phyloP scores from a whole-genome alignment of 2,329 filamentous ascomycete genomes.

The Clonostachys sp. region DNA sequence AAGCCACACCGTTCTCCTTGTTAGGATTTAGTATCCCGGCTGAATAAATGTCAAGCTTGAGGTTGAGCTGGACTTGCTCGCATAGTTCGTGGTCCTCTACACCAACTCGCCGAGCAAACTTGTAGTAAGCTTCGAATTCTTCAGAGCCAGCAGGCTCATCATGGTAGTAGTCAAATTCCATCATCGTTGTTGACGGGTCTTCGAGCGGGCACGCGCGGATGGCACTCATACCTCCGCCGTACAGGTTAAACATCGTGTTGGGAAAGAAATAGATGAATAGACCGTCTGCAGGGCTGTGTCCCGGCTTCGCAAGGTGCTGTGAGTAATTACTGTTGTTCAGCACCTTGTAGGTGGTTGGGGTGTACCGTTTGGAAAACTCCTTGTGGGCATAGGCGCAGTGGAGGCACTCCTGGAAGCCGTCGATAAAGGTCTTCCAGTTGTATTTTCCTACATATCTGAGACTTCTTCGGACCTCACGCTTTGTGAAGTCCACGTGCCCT shows the following conservation, averaged over 20 bases:
- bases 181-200: conserved; percentile 41
- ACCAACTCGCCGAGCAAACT: neutral
- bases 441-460: conserved; percentile 52
- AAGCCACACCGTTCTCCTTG: neutral
- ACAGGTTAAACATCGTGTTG: conserved; percentile 49
- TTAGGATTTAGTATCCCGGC: neutral
- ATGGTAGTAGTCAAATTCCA: conserved; percentile 29
- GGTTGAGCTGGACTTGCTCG: neutral
- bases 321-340: conserved; percentile 50
- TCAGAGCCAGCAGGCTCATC: neutral
- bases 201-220: conserved; percentile 49
- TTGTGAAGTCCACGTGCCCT: conserved; percentile 45
- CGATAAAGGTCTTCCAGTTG: conserved; percentile 58
- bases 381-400: conserved; percentile 56
- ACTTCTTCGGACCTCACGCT: conserved; percentile 42
- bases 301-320: conserved; percentile 46
- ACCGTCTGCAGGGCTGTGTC: conserved; percentile 45
- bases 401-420: conserved; percentile 54
- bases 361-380: conserved; percentile 48
- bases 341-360: conserved; percentile 49
- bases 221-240: conserved; percentile 52
- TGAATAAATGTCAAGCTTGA: neutral
- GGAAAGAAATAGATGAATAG: conserved; percentile 56
- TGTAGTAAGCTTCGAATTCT: neutral
- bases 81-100: neutral